Evolutionary conservation across 139 green algal species (phyloP), one percentile per base, ranked within the genome.

Genomic region (Closterium sp.): DNA sequence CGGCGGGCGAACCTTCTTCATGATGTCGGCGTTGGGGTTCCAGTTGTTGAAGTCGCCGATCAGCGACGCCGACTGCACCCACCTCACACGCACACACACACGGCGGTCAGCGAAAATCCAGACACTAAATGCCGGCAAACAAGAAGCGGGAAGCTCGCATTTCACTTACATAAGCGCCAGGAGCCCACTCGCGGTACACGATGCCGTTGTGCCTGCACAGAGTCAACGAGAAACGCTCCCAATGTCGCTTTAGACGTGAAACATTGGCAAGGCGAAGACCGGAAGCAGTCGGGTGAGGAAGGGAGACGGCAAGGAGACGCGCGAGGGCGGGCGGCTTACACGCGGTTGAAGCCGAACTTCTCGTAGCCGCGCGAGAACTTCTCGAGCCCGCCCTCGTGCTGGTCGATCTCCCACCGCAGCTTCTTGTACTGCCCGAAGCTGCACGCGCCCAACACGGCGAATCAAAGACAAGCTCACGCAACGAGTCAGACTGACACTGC

Each of bases 31-130:
- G 32, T 83, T 87, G 23, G 86, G 66, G 87, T 94, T 94, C 93
- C 94, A 96, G 66, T 93, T 91, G 88, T 96, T 96, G 94, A 96
- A 96, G 87, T 96, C 94, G 23, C 94, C 94, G 33, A 95, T 93
- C 16, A 96, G 92, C 34, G 91, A 94, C 23, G 92, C 90, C 1
- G 66, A 87, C 69, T 92, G 88, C 10, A 84, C 83, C 88, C 30
- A 86, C 36, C 36, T 4, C 55, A 28, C 55, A 76, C 0, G 16
- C 55, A 76, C 12, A 21, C 3, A 12, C 55, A 76, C 55, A 76
- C 16, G 16, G 55, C 0, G 2, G 55, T 76, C 16, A 76, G 55
- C 0, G 5, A 6, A 0, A 76, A 28, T 76, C 16, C 12, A 19
- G 23, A 76, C 5, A 76, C 2, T 2, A 76, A 76, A 76, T 0